phyloP scores from a whole-genome alignment of 73 alveolate genomes.

The Stentor coeruleus region DNA sequence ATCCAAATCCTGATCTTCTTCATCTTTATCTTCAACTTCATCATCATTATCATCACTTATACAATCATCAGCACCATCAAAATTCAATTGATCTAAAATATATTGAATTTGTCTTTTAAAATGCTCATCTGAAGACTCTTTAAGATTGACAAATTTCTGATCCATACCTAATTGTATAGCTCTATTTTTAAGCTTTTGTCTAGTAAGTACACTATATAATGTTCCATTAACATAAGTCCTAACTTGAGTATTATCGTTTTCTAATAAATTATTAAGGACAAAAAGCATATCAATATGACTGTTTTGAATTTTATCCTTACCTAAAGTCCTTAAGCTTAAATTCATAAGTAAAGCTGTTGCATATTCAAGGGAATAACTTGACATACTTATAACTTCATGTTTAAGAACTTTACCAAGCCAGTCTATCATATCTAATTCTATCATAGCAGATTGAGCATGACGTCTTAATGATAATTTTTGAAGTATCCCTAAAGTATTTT shows the following conservation, averaged over 20 bases:
- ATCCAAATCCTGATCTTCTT: slow-evolving; percentile 64
- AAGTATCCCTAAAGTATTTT: slow-evolving; percentile 91
- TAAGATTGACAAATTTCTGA: slow-evolving; percentile 51
- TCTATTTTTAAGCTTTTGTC: slow-evolving; percentile 47
- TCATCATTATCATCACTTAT: slow-evolving; percentile 64
- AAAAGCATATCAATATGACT: slow-evolving; percentile 68
- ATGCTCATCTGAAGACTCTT: slow-evolving; percentile 69
- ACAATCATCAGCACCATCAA: slow-evolving; percentile 52
- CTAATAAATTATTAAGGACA: slow-evolving; percentile 85
- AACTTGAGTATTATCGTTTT: slow-evolving; percentile 82
- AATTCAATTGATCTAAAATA: slow-evolving; percentile 63
- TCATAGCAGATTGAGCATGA: slow-evolving; percentile 91
- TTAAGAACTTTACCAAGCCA: slow-evolving; percentile 88
- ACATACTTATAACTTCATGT: slow-evolving; percentile 76
- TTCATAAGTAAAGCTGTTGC: slow-evolving; percentile 98
- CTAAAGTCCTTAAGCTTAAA: slow-evolving; percentile 88
- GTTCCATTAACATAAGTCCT: slow-evolving; percentile 74
- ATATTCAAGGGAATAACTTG: slow-evolving; percentile 94
- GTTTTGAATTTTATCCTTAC: slow-evolving; percentile 91
- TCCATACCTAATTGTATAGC: slow-evolving; percentile 71
- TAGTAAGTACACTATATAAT: slow-evolving; percentile 58
- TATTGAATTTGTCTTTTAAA: slow-evolving; percentile 74
- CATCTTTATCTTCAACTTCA: slow-evolving; percentile 71
- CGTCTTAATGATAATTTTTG: slow-evolving; percentile 92
- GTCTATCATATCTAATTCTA: slow-evolving; percentile 88